A percentile compares a stretch with the other conserved stretches of the same genome.
These are phyloP conservation scores for Melaleuca alternifolia DNA, from an alignment of 345 rosid species.

Conservation along the genomic window DNA sequence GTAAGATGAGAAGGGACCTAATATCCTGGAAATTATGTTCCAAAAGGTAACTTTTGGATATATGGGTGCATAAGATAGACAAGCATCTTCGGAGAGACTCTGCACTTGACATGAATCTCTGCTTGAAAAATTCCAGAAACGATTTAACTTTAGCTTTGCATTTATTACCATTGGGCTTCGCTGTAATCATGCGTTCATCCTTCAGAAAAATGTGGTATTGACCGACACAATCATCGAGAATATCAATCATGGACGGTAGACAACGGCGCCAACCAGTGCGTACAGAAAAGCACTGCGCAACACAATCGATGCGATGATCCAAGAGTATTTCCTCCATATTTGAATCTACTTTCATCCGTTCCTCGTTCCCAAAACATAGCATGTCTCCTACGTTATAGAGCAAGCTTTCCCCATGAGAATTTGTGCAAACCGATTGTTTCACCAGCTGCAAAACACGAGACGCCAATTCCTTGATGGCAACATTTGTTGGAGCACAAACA, in stretches of 20 bases:
- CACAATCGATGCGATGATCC: conserved; percentile 12
- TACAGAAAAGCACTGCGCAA: conserved; percentile 5
- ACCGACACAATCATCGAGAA: background rate
- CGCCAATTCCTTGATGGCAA: conserved; percentile 9
- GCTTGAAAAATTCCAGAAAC: background rate
- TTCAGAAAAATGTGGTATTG: background rate
- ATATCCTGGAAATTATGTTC: background rate
- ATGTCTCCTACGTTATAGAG: conserved; percentile 5
- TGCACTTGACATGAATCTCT: background rate
- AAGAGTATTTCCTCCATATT: conserved; percentile 6
- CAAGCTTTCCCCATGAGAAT: background rate
- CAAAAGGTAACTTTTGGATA: background rate
- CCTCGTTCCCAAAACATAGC: conserved; percentile 10
- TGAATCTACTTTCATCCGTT: background rate
- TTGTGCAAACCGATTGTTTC: background rate
- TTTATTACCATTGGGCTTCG: background rate
- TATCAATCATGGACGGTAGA: background rate
- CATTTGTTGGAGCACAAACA: conserved; percentile 15
- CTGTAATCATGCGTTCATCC: background rate
- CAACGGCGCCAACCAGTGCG: conserved; percentile 9
- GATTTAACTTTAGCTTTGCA: background rate
- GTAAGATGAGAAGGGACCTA: background rate
- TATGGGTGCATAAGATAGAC: background rate
- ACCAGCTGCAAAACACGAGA: conserved; percentile 10
- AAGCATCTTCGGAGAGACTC: background rate